Evolutionary conservation across 805 yeast genomes (phyloP).

Genomic region (Ogataea pignaliae): DNA sequence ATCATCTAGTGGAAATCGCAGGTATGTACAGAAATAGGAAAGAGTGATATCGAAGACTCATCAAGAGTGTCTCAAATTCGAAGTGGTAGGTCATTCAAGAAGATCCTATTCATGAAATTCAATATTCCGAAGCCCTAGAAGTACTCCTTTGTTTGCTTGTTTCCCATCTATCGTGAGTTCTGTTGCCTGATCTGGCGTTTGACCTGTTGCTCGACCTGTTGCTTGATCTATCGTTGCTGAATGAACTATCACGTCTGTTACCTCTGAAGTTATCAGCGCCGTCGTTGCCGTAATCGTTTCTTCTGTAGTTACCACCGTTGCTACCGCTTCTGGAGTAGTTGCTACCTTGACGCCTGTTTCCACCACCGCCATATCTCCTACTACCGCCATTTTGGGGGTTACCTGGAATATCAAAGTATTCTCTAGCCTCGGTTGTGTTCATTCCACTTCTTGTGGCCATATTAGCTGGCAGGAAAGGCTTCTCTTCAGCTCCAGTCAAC

Average conservation of each 20-base stretch:
- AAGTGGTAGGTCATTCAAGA: too few relatives aligned
- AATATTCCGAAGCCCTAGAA: too few relatives aligned
- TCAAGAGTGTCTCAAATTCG: too few relatives aligned
- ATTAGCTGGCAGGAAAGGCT: conserved; percentile 14
- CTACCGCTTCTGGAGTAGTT: conserved; percentile 2
- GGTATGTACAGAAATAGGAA: too few relatives aligned
- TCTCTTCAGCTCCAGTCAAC: conserved; percentile 18
- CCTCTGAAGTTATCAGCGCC: not conserved
- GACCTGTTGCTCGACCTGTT: too few relatives aligned
- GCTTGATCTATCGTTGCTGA: not conserved
- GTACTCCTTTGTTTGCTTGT: not conserved
- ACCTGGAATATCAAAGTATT: conserved; percentile 30
- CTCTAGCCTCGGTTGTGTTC: conserved; percentile 20
- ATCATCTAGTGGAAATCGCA: too few relatives aligned
- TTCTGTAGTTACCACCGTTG: conserved; percentile 1
- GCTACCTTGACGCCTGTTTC: conserved; percentile 9
- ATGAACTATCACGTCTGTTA: not conserved
- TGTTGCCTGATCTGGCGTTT: too few relatives aligned
- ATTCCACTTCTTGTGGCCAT: conserved; percentile 26
- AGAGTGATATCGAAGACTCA: too few relatives aligned
- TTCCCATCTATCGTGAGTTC: too few relatives aligned
- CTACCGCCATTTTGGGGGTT: conserved; percentile 14
- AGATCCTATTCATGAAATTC: too few relatives aligned
- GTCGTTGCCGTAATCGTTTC: not conserved
- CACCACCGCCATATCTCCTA: conserved; percentile 12